These are phyloP conservation scores for Stephania yunnanensis DNA, from an alignment of 164 flowering plant species.

Conservation along the genomic window DNA sequence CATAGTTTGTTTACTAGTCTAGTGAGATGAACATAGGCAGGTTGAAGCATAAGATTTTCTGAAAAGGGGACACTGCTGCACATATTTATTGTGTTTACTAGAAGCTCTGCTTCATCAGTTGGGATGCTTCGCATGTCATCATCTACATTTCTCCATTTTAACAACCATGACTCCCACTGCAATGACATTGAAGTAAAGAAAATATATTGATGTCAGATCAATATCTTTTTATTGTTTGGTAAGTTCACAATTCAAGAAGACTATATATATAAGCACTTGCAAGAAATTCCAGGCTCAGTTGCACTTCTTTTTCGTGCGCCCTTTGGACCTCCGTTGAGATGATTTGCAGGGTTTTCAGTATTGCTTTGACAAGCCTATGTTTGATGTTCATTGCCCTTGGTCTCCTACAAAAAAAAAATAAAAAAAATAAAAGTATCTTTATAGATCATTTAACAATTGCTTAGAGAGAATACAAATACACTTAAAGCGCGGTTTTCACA, in stretches of 20 bases:
- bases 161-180: conserved; percentile 11
- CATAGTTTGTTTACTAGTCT: conserved; percentile 1
- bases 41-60: background rate
- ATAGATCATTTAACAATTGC: background rate
- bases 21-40: background rate
- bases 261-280: background rate
- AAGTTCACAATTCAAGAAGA: background rate
- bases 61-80: background rate
- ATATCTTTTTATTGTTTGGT: background rate
- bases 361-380: background rate
- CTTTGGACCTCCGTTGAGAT: conserved; percentile 3
- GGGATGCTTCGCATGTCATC: background rate
- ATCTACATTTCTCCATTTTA: background rate
- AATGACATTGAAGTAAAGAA: background rate
- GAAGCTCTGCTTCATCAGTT: conserved; percentile 1
- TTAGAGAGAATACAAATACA: background rate
- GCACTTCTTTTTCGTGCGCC: background rate
- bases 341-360: background rate
- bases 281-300: background rate
- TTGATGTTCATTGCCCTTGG: too few relatives aligned
- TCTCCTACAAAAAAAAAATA: background rate
- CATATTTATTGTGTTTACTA: conserved; percentile 5
- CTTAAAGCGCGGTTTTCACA: background rate
- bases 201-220: background rate
- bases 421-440: background rate